Base-by-base conservation (phyloP, 495 filamentous ascomycete genomes). In the Neurospora sp. region DNA sequence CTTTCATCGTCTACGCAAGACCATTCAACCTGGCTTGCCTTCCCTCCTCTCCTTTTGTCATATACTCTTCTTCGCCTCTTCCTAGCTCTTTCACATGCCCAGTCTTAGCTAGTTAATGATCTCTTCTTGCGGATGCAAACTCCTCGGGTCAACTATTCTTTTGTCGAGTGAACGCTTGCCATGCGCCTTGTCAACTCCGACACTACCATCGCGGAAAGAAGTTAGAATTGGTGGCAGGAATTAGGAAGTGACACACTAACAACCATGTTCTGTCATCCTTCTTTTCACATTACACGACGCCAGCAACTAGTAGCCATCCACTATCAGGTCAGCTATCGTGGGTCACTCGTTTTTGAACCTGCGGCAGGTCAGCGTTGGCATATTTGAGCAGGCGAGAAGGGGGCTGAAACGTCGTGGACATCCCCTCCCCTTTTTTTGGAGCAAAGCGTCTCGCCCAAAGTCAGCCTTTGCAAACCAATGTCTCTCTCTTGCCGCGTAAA, bases 21-120 rank as follows among this genome's bases (percentile, higher is more conserved):
- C 87, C 90, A 85, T 89, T 90, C 90, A 91, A 92, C 90, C 86
- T 90, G 89, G 85, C 81, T 77, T 82, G 82, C 81, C 73, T 83
- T 81, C 75, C 79, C 81, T 77, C 77, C 77, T 81, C 78, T 80
- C 80, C 75, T 81, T 78, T 73, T 31, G 27, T 62, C 54, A 35
- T 62, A 35, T 62, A 35, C 27, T 35, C 12, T 62, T 80, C 73
- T 77, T 71, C 71, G 23, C 10, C 37, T 69, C 41, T 37, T 70
- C 20, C 46, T 39, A 37, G 44, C 69, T 71, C 62, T 41, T 69
- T 37, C 27, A 59, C 2, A 31, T 16, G 54, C 27, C 23, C 14
- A 37, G 1, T 18, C 54, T 59, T 66, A 66, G 54, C 54, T 66
- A 66, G 54, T 18, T 18, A 66, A 66, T 66, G 18, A 31, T 18